phyloP scores from a whole-genome alignment of 768 basidiomycete genomes.

The Termitomyces sp. region DNA sequence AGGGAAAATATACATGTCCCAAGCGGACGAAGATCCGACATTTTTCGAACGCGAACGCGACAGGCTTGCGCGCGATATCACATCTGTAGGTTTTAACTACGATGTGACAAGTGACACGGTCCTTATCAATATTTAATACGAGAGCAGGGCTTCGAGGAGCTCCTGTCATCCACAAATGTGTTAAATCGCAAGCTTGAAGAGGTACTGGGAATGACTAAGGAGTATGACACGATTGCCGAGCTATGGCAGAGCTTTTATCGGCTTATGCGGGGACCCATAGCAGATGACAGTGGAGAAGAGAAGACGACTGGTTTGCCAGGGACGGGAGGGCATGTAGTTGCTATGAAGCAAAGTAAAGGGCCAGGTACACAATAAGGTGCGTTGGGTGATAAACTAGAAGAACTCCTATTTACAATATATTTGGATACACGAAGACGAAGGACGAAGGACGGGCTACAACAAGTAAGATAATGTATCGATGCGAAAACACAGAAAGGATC shows the following conservation, averaged over 20 bases:
- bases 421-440: constrained; percentile 32
- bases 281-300: constrained; percentile 31
- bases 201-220: constrained; percentile 87
- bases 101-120: neutral
- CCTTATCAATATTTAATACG: neutral
- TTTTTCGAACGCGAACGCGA: constrained; percentile 85
- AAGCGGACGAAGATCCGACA: constrained; percentile 43
- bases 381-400: constrained; percentile 14
- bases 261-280: constrained; percentile 61
- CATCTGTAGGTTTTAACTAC: constrained; percentile 43
- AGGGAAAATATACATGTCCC: constrained; percentile 25
- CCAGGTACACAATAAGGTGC: neutral
- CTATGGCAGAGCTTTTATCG: constrained; percentile 82
- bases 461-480: constrained; percentile 19
- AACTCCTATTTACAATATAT: constrained; percentile 28
- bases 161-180: constrained; percentile 80
- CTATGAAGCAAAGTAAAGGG: constrained; percentile 23
- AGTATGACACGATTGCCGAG: constrained; percentile 85
- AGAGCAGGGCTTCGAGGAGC: constrained; percentile 78
- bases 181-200: constrained; percentile 92
- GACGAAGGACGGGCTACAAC: constrained; percentile 17
- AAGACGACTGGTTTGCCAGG: constrained; percentile 52
- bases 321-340: constrained; percentile 66
- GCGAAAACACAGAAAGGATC: constrained; percentile 20
- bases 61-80: constrained; percentile 69